Evolutionary conservation across 805 yeast genomes (phyloP).

Genomic region (Candida andamanensis): DNA sequence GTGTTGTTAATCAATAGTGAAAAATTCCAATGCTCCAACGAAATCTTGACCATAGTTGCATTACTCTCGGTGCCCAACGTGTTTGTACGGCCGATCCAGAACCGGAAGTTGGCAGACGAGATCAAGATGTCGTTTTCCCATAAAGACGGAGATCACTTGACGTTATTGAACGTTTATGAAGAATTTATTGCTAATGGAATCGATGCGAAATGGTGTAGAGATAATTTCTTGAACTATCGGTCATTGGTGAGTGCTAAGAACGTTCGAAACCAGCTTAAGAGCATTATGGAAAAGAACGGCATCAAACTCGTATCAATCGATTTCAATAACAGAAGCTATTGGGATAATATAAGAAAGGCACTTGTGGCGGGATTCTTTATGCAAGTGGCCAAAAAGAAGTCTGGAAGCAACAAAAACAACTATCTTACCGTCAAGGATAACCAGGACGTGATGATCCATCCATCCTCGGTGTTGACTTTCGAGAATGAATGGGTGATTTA

Average conservation of each 20-base stretch:
- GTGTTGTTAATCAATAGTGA: slow-evolving; percentile 88
- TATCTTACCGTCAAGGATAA: slow-evolving; percentile 91
- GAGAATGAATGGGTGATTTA: slow-evolving; percentile 92
- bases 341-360: slow-evolving; percentile 79
- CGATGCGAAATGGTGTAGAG: slow-evolving; percentile 90
- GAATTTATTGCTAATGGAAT: slow-evolving; percentile 61
- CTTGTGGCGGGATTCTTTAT: slow-evolving; percentile 90
- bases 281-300: slow-evolving; percentile 79
- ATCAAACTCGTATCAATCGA: slow-evolving; percentile 68
- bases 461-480: slow-evolving; percentile 83
- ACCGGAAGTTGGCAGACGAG: slow-evolving; percentile 87
- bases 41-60: slow-evolving; percentile 82
- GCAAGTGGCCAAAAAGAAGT: slow-evolving; percentile 94
- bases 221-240: slow-evolving; percentile 78
- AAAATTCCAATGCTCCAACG: slow-evolving; percentile 81
- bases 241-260: slow-evolving; percentile 81
- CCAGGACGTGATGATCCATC: slow-evolving; percentile 92
- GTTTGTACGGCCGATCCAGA: slow-evolving; percentile 89
- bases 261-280: slow-evolving; percentile 75
- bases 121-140: slow-evolving; percentile 84
- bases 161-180: slow-evolving; percentile 81
- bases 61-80: slow-evolving; percentile 89
- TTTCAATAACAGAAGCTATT: slow-evolving; percentile 53
- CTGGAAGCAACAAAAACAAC: slow-evolving; percentile 50
- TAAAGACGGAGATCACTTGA: slow-evolving; percentile 92